Base-by-base conservation (phyloP, 768 basidiomycete species). In the Collybia sordida region DNA sequence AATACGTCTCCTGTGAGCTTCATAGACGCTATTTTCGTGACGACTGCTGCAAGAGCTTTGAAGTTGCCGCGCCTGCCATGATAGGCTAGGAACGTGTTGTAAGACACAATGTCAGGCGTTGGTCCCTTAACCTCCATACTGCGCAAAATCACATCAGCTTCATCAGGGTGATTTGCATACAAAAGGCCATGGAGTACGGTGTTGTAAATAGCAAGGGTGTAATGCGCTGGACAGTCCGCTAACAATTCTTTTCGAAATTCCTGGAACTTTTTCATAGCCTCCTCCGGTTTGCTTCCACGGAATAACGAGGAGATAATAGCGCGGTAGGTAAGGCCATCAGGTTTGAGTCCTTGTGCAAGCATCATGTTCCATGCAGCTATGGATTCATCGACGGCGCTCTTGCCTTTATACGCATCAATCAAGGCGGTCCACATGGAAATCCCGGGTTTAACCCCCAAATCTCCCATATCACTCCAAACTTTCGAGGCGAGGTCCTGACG, bases 31-130 rank as follows among this genome's bases (percentile, higher is more conserved):
- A 96, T 82, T 49, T 73, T 66, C 41, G 77, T 75, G 41, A 98
- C 67, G 19, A 83, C 64, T 15, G 65, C 55, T 2, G 83, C 80
- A 52, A 95, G 72, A 1, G 70, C 72, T 46, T 79, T 76, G 59
- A 91, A 77, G 63, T 94, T 81, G 23, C 76, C 74, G 42, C 72
- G 79, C 31, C 81, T 78, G 12, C 78, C 79, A 59, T 88, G 81
- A 58, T 87, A 82, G 11, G 75, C 74, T 44, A 98, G 70, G 58
- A 97, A 74, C 2, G 82, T 90, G 70, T 97, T 98, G 73, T 86
- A 88, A 1, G 91, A 83, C 41, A 86, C 72, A 22, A 90, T 69
- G 59, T 93, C 88, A 9, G 87, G 86, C 22, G 72, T 69, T 6
- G 86, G 85, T 1, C 86, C 86, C 5, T 64, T 54, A 1, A 53